Base-by-base conservation (phyloP, 2,329 filamentous ascomycete species). In the Neofusicoccum cordaticola region DNA sequence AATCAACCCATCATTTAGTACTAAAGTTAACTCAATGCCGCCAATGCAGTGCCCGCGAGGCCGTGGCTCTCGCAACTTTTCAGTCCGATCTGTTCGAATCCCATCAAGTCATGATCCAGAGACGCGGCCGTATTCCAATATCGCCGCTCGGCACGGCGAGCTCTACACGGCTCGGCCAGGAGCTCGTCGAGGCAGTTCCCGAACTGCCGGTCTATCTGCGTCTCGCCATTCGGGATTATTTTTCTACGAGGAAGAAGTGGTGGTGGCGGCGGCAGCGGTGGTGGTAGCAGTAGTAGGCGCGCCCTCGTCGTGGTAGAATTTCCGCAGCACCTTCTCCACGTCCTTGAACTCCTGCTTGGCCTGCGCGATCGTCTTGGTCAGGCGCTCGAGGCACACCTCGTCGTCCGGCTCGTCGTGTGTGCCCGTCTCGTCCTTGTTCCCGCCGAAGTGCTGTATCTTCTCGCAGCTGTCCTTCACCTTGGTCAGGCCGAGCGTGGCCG, bases 401-500 rank as follows among this genome's bases (percentile, higher is more conserved):
- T 89, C 83, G 71, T 96, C 87, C 1, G 82, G 80, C 74, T 92
- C 88, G 64, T 87, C 83, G 45, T 83, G 80, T 5, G 82, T 84
- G 47, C 93, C 93, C 48, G 90, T 89, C 66, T 91, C 86, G 70
- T 94, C 93, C 79, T 93, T 92, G 72, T 86, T 84, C 72, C 90
- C 90, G 69, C 94, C 94, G 76, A 89, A 96, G 74, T 96, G 90
- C 79, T 99, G 94, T 72, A 99, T 97, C 83, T 96, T 93, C 80
- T 98, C 93, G 81, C 95, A 99, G 67, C 88, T 90, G 73, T 97
- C 93, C 77, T 92, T 91, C 72, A 99, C 90, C 78, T 96, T 96
- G 72, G 86, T 89, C 63, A 98, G 86, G 51, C 95, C 95, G 62
- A 99, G 85, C 3, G 95, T 97, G 44, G 95, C 94, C 8, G 94